Percentiles rank a stretch among this genome's conserved stretches.
Evolutionary conservation across 1,284 basidiomycete species (phyloP).

Genomic region (Ceratobasidium sp.): DNA sequence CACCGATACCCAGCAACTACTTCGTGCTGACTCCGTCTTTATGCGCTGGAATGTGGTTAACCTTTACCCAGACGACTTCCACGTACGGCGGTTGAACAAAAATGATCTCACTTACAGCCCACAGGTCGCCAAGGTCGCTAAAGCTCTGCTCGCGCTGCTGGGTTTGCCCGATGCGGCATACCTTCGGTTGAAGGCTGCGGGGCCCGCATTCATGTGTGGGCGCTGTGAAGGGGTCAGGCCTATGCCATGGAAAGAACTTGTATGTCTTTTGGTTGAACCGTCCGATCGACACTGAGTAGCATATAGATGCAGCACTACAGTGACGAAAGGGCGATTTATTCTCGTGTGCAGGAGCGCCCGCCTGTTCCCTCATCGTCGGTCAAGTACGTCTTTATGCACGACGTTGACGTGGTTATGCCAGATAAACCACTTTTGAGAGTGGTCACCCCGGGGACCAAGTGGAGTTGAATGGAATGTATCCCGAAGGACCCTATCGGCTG

Average conservation of each 20-base stretch:
- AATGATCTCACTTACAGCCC: not conserved
- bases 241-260: conserved; percentile 19
- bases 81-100: too few relatives aligned
- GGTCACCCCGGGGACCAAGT: not conserved
- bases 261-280: not conserved
- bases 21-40: conserved; percentile 35
- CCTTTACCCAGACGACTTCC: conserved; percentile 31
- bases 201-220: conserved; percentile 12
- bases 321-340: not conserved
- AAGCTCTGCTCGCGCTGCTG: conserved; percentile 1
- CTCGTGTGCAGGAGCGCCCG: not conserved
- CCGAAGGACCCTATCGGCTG: not conserved
- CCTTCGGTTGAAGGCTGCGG: conserved; percentile 24
- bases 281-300: not conserved
- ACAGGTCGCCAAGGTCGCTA: not conserved
- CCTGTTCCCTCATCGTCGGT: not conserved
- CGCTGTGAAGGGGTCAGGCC: not conserved
- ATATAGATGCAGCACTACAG: conserved; percentile 23
- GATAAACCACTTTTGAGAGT: conserved; percentile 4
- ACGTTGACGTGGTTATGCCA: not conserved
- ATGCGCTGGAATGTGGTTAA: too few relatives aligned
- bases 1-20: conserved; percentile 1
- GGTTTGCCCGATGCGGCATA: conserved; percentile 12
- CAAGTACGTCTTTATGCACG: conserved; percentile 9
- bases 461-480: too few relatives aligned